Evolutionary conservation across 257 asterid species (phyloP).

Genomic region (Asclepias syriaca): DNA sequence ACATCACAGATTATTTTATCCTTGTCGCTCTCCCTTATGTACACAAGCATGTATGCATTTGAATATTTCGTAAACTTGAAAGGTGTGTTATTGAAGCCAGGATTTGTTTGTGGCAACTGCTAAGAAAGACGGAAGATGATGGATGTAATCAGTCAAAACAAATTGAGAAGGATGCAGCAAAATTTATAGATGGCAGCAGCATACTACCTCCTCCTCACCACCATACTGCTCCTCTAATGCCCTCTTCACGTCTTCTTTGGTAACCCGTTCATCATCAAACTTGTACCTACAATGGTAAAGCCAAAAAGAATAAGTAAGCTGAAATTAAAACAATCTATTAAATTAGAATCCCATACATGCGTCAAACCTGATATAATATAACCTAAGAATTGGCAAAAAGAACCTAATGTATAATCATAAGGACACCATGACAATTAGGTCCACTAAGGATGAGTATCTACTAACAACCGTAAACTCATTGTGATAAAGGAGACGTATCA

Average conservation of each 20-base stretch:
- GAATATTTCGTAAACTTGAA: slow-evolving; percentile 95
- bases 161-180: background rate
- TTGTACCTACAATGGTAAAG: slow-evolving; percentile 59
- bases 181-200: background rate
- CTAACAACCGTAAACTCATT: background rate
- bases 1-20: slow-evolving; percentile 94
- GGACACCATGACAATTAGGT: background rate
- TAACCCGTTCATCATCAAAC: slow-evolving; percentile 97
- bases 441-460: background rate
- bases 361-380: background rate
- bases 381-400: background rate
- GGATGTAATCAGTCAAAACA: slow-evolving; percentile 9
- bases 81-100: slow-evolving; percentile 93
- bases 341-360: background rate
- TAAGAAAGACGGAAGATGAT: slow-evolving; percentile 22
- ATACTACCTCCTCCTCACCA: slow-evolving; percentile 92
- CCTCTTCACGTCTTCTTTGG: slow-evolving; percentile 92
- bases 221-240: slow-evolving; percentile 98
- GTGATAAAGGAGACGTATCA: background rate
- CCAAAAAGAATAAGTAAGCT: slow-evolving; percentile 6
- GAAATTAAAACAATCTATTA: background rate
- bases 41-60: slow-evolving; percentile 99
- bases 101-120: slow-evolving; percentile 93
- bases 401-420: background rate
- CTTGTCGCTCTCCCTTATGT: slow-evolving; percentile 93